These are phyloP conservation scores for Cronartium ribicola DNA, from an alignment of 1,284 basidiomycete species.

Conservation along the genomic window DNA sequence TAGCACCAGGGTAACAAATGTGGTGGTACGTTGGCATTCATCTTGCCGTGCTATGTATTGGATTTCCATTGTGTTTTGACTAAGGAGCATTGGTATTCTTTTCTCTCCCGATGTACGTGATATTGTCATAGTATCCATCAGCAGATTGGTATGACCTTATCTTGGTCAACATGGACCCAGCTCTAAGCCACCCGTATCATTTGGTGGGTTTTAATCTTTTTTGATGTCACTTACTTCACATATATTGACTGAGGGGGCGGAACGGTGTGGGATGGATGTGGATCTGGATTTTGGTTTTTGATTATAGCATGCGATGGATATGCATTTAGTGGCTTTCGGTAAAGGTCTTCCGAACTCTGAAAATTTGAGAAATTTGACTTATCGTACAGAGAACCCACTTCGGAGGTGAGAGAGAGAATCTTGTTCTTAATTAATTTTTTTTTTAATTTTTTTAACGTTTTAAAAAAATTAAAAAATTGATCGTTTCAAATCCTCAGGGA, in stretches of 20 bases:
- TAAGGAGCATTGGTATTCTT: too few species aligned
- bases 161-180: constrained; percentile 4
- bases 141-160: constrained; percentile 12
- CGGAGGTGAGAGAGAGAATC: neutral
- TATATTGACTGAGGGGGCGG: too few species aligned
- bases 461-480: too few species aligned
- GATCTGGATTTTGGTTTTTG: neutral
- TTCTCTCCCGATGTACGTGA: neutral
- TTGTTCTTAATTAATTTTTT: neutral
- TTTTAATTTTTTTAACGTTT: neutral
- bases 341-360: constrained; percentile 8
- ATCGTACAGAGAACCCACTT: constrained; percentile 11
- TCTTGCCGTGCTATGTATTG: neutral
- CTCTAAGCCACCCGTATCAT: constrained; percentile 17
- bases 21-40: neutral
- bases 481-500: constrained; percentile 11
- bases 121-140: neutral
- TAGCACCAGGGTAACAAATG: neutral
- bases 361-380: neutral
- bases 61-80: too few species aligned
- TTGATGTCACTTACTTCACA: neutral
- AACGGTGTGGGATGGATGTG: neutral
- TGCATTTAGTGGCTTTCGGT: constrained; percentile 34
- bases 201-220: neutral
- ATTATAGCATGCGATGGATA: constrained; percentile 35